These are phyloP conservation scores for Pueraria montana DNA, from an alignment of 306 rosid species.

Conservation along the genomic window DNA sequence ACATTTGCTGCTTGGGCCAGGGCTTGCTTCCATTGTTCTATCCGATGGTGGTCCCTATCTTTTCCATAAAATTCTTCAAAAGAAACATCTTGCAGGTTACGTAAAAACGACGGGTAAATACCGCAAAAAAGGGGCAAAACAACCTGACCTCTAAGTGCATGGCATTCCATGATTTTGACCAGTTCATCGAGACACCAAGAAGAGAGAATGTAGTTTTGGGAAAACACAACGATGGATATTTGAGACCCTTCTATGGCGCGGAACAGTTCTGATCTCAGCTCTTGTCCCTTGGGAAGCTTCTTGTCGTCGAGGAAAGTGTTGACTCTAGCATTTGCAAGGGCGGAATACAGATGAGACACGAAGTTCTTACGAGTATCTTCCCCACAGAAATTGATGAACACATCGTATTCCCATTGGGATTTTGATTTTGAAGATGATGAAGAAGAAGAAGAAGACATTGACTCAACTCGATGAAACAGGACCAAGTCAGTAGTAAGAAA, in stretches of 20 bases:
- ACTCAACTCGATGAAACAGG: neutral
- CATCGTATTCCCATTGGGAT: neutral
- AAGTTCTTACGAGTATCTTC: neutral
- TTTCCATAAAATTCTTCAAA: neutral
- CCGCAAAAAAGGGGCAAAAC: constrained; percentile 3
- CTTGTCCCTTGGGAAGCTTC: neutral
- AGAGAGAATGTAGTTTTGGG: neutral
- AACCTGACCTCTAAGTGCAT: neutral
- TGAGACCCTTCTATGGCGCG: constrained; percentile 28
- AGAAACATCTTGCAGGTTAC: neutral
- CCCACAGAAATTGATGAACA: constrained; percentile 41
- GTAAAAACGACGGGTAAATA: neutral
- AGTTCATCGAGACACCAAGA: constrained; percentile 33
- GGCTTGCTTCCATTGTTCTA: neutral
- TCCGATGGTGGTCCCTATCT: neutral
- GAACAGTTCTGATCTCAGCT: neutral
- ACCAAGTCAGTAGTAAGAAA: too few species aligned
- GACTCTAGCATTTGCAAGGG: neutral
- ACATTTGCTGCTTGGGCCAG: neutral
- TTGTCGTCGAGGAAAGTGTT: neutral
- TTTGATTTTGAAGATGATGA: neutral
- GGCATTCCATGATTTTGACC: neutral
- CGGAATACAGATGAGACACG: neutral
- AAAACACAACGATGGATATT: neutral
- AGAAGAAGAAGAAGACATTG: neutral